Base-by-base conservation (phyloP, 164 flowering plant genomes). In the Aristolochia californica region DNA sequence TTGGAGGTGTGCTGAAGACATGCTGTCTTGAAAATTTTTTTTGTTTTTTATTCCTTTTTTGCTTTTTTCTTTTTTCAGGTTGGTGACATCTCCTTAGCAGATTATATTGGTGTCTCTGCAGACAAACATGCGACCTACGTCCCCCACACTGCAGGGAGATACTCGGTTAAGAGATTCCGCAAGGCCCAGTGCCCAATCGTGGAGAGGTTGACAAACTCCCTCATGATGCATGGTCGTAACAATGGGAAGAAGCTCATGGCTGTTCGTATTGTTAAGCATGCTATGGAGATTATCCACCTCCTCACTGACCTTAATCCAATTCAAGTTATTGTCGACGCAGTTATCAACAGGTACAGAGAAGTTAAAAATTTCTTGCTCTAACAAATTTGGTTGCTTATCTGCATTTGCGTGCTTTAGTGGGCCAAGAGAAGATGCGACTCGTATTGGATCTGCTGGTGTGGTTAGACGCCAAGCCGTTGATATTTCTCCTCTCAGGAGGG, bases 171-270 rank as follows among this genome's bases (percentile, higher is more conserved):
- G 56, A 60, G 75, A 50, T 71, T 71, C 56, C 64, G 75, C 26
- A 71, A 71, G 60, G 75, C 75, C 14, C 71, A 67, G 17, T 71
- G 75, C 63, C 71, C 75, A 1, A 67, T 71, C 61, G 63, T 71
- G 15, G 71, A 71, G 60, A 66, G 76, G 57, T 48, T 72, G 68
- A 69, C 73, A 9, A 72, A 72, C 53, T 72, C 76, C 5, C 65
- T 72, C 7, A 72, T 72, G 76, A 72, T 72, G 76, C 72, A 72
- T 13, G 76, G 76, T 13, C 62, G 72, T 11, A 72, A 72, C 62
- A 72, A 72, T 43, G 72, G 76, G 14, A 72, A 72, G 67, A 72
- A 72, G 38, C 62, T 72, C 14, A 72, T 65, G 70, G 76, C 72
- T 20, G 72, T 72, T 5, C 72, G 69, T 17, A 72, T 72, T 34